Conservation (phyloP, 805 yeast species). For the Phaffomyces antillensis region DNA sequence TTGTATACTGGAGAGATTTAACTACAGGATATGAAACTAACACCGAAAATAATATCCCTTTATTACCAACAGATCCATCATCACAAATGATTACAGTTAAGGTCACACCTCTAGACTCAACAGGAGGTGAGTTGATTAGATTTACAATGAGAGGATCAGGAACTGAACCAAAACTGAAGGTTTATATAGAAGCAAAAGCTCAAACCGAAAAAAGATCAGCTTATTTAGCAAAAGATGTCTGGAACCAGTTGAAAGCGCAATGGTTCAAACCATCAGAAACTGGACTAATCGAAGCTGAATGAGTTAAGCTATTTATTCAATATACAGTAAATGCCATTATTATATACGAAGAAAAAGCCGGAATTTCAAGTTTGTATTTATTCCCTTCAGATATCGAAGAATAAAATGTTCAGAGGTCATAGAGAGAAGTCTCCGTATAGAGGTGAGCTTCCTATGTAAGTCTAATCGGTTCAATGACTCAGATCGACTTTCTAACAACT, state of each 20-base stretch:
- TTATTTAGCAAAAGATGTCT: conserved; percentile 51
- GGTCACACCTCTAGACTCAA: conserved; percentile 24
- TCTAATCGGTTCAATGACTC: conserved; percentile 1
- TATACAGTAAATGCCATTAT: no score
- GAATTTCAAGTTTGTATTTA: not conserved
- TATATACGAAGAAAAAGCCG: no score
- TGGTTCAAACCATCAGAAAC: conserved; percentile 66
- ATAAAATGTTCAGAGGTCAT: conserved; percentile 9
- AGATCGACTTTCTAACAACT: not conserved
- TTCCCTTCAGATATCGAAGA: not conserved
- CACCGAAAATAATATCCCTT: conserved; percentile 50
- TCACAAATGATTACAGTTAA: conserved; percentile 84
- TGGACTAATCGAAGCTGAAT: conserved; percentile 21
- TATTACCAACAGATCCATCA: conserved; percentile 58
- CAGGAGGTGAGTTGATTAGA: conserved; percentile 38
- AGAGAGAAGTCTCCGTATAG: conserved; percentile 32
- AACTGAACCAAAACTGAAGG: conserved; percentile 91
- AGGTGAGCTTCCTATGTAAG: conserved; percentile 42
- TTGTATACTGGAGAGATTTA: conserved; percentile 72
- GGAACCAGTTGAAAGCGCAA: conserved; percentile 48
- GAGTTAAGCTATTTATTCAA: no score
- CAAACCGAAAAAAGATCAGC: conserved; percentile 39
- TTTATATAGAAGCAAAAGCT: conserved; percentile 77
- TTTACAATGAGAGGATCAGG: conserved; percentile 93
- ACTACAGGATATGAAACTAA: conserved; percentile 76